Percentiles rank a stretch among this genome's conserved stretches.
Evolutionary conservation across 495 filamentous ascomycete species (phyloP).

Genomic region (Podospora pseudocomata): DNA sequence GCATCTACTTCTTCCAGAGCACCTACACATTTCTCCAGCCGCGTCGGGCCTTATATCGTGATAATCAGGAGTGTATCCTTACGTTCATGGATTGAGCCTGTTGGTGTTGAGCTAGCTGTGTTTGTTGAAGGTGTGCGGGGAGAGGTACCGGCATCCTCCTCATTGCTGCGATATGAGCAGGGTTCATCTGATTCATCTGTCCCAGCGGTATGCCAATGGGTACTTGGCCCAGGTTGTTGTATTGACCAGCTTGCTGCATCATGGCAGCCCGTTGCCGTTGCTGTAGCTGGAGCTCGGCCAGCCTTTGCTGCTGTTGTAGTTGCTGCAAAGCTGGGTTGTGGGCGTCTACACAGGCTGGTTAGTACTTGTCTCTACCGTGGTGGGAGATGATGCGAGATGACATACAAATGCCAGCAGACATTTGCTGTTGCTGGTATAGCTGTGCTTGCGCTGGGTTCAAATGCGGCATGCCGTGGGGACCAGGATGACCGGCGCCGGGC

Average conservation of each 20-base stretch:
- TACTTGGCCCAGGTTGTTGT: conserved; percentile 43
- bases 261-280: conserved; percentile 44
- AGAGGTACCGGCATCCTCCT: conserved; percentile 38
- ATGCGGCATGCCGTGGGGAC: conserved; percentile 76
- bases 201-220: conserved; percentile 62
- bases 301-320: conserved; percentile 42
- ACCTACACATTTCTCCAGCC: conserved; percentile 20
- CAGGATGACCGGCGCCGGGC: conserved; percentile 64
- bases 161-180: conserved; percentile 27
- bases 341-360: conserved; percentile 35
- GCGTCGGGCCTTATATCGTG: conserved; percentile 11
- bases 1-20: conserved; percentile 5
- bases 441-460: conserved; percentile 66
- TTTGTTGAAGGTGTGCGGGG: conserved; percentile 46
- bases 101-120: conserved; percentile 43
- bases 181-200: conserved; percentile 23
- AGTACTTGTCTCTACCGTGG: conserved; percentile 8
- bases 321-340: conserved; percentile 55
- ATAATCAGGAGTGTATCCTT: conserved; percentile 23
- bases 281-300: conserved; percentile 42
- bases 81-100: conserved; percentile 45
- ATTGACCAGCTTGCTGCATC: conserved; percentile 47
- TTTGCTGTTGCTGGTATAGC: conserved; percentile 58
- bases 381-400: not conserved
- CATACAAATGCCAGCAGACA: conserved; percentile 26